A percentile compares a stretch with the other conserved stretches of the same genome.
Conservation (phyloP, 495 filamentous ascomycete genomes). For the Penicillium samsonianum region DNA sequence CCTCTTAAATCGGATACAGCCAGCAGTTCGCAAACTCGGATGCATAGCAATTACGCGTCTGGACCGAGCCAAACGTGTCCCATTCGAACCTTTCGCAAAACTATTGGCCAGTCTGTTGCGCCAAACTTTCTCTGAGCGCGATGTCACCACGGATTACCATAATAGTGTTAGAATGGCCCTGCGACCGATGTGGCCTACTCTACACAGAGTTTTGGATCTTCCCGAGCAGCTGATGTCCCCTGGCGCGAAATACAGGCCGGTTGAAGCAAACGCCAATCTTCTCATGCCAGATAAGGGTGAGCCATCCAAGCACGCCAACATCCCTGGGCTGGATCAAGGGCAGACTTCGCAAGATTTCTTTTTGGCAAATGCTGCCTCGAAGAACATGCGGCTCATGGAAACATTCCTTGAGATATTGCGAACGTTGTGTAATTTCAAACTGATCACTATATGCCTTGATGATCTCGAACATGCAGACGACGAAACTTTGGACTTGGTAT, state of each 20-base stretch:
- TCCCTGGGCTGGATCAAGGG: conserved; percentile 39
- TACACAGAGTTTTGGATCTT: conserved; percentile 75
- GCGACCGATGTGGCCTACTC: conserved; percentile 72
- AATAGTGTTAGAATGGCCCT: conserved; percentile 70
- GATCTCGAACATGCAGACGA: conserved; percentile 86
- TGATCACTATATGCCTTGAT: conserved; percentile 82
- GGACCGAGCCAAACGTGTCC: conserved; percentile 74
- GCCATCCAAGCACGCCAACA: conserved; percentile 35
- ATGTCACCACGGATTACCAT: conserved; percentile 82
- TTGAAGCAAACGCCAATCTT: conserved; percentile 30
- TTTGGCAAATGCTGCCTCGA: conserved; percentile 64
- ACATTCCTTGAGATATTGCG: conserved; percentile 82
- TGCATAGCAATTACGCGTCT: conserved; percentile 87
- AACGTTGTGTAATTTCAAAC: conserved; percentile 71
- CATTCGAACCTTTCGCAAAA: conserved; percentile 81
- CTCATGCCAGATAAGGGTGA: conserved; percentile 36
- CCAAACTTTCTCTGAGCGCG: conserved; percentile 88
- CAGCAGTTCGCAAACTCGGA: conserved; percentile 68
- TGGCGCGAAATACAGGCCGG: conserved; percentile 41
- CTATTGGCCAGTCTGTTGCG: conserved; percentile 80
- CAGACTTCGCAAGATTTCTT: conserved; percentile 72
- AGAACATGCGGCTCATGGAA: conserved; percentile 77
- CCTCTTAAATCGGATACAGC: conserved; percentile 75
- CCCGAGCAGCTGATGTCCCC: conserved; percentile 69
- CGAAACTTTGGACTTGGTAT: conserved; percentile 77